Evolutionary conservation across 768 basidiomycete genomes (phyloP).

Genomic region (Erythrobasidium yunnanense): DNA sequence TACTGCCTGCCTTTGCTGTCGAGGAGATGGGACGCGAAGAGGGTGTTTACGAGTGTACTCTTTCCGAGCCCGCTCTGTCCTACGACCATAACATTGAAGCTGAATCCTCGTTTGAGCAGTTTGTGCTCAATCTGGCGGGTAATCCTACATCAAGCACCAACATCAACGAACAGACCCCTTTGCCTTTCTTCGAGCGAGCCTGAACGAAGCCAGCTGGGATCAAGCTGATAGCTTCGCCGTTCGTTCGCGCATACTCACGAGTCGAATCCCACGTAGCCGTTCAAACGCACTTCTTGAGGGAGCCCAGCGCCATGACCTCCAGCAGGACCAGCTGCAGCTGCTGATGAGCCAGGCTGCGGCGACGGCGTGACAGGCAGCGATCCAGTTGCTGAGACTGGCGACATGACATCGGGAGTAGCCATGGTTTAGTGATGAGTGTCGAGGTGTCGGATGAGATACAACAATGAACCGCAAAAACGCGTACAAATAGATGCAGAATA

Average conservation of each 20-base stretch:
- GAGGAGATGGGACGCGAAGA: conserved; percentile 96
- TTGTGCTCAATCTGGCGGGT: conserved; percentile 61
- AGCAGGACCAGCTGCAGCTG: too few species aligned
- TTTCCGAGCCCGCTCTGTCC: conserved; percentile 97
- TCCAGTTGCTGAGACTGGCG: too few species aligned
- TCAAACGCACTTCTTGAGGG: not conserved
- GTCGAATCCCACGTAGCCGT: conserved; percentile 10
- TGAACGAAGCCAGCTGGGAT: not conserved
- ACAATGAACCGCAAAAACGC: too few species aligned
- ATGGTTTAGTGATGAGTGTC: too few species aligned
- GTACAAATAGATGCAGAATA: too few species aligned
- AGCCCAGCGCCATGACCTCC: not conserved
- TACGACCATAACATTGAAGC: conserved; percentile 92
- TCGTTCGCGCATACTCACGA: not conserved
- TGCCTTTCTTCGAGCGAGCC: too few species aligned
- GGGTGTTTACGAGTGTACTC: conserved; percentile 96
- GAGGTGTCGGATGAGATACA: too few species aligned
- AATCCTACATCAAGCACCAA: too few species aligned
- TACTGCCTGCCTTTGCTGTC: conserved; percentile 91
- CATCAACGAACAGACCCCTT: too few species aligned
- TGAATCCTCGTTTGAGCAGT: conserved; percentile 95
- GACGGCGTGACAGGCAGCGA: too few species aligned
- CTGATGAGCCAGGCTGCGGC: too few species aligned
- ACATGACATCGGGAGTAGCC: too few species aligned
- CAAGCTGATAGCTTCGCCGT: not conserved